Evolutionary conservation across 805 yeast genomes (phyloP).

Genomic region (Metschnikowia drakensbergensis): DNA sequence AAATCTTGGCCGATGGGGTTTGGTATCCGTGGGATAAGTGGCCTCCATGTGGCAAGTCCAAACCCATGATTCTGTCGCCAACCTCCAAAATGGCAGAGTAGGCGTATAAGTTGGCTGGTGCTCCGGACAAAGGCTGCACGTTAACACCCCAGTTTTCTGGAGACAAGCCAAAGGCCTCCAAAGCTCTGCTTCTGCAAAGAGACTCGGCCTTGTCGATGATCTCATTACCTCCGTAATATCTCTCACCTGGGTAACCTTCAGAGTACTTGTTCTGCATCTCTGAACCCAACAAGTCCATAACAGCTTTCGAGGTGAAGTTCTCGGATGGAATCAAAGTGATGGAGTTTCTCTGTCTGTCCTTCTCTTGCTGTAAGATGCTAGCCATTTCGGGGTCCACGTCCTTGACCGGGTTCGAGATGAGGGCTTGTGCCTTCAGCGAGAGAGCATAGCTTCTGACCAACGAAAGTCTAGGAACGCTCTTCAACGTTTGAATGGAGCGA

Average conservation of each 20-base stretch:
- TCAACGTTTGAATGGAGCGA: slow-evolving; percentile 26
- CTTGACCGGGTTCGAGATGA: slow-evolving; percentile 57
- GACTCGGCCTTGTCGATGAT: slow-evolving; percentile 88
- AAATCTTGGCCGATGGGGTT: slow-evolving; percentile 83
- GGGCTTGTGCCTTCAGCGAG: slow-evolving; percentile 59
- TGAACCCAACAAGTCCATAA: slow-evolving; percentile 90
- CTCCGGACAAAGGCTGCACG: slow-evolving; percentile 92
- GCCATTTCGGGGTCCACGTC: slow-evolving; percentile 86
- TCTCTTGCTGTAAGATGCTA: slow-evolving; percentile 70
- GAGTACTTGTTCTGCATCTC: slow-evolving; percentile 98
- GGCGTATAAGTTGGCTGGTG: slow-evolving; percentile 93
- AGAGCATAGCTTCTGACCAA: slow-evolving; percentile 51
- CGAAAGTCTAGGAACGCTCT: slow-evolving; percentile 15
- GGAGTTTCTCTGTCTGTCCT: slow-evolving; percentile 83
- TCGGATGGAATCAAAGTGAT: slow-evolving; percentile 93
- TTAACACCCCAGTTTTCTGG: slow-evolving; percentile 94
- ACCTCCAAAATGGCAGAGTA: slow-evolving; percentile 86
- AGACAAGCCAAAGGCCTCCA: slow-evolving; percentile 72
- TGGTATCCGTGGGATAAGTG: slow-evolving; percentile 97
- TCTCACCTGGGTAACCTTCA: slow-evolving; percentile 97
- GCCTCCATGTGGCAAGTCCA: slow-evolving; percentile 97
- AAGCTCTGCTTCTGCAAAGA: slow-evolving; percentile 87
- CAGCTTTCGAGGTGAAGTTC: slow-evolving; percentile 93
- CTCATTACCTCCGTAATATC: slow-evolving; percentile 98
- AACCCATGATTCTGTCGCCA: slow-evolving; percentile 94